phyloP scores from a whole-genome alignment of 352 stramenopile species.

The Poterioochromonas sp. region DNA sequence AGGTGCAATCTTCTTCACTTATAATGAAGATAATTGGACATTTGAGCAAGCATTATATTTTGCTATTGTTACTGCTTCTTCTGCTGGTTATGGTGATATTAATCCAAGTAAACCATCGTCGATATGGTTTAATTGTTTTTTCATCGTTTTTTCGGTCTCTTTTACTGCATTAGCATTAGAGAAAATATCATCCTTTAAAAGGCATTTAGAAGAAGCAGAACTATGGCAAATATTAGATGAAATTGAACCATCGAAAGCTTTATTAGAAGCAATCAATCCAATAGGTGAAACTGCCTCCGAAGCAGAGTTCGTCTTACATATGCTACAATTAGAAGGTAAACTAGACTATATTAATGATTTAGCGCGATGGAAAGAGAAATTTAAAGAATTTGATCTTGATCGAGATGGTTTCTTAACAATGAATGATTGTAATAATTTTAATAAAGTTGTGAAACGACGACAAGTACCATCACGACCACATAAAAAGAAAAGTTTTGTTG shows the following conservation, averaged over 20 bases:
- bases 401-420: constrained; percentile 12
- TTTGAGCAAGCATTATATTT: constrained; percentile 36
- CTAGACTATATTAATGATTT: neutral
- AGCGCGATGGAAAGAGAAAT: neutral
- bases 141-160: neutral
- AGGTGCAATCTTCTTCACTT: neutral
- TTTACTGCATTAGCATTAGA: neutral
- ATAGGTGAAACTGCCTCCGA: neutral
- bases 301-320: constrained; percentile 1
- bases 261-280: neutral
- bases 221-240: neutral
- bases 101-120: neutral
- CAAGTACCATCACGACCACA: neutral
- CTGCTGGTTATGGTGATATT: constrained; percentile 44
- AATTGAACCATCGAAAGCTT: neutral
- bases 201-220: neutral
- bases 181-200: constrained; percentile 4
- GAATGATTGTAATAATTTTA: neutral
- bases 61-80: constrained; percentile 37
- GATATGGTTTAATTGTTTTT: neutral
- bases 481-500: neutral
- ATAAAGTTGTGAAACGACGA: neutral
- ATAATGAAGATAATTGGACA: neutral
- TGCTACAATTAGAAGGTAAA: neutral
- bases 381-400: constrained; percentile 18